Evolutionary conservation across 805 yeast genomes (phyloP), one percentile per base, ranked within the genome.

Genomic region (Metschnikowia anglica): DNA sequence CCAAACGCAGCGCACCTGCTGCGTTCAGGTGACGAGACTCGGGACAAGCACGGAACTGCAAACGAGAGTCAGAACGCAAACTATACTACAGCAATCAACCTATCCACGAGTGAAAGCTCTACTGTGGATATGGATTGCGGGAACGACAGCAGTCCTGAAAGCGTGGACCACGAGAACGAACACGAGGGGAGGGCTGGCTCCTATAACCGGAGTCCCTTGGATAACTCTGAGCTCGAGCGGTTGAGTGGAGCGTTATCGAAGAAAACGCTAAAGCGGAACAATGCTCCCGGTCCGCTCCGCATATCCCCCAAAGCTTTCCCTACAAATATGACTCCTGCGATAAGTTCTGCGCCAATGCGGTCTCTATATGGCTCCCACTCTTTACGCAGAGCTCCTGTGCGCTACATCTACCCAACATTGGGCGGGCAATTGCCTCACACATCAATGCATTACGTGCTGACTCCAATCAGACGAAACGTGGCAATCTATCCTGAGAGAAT

Each of bases 341-440:
- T 49, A 37, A 44, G 33, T 5, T 44, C 49, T 6, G 53, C 53
- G n/a, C 53, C 53, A 13, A 47, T 49, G 43, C 46, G 53, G 15
- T 21, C 49, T 3, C 8, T 38, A n/a, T 46, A 43, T 28, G 42
- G 34, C 11, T 36, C 34, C n/a, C 38, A 42, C 15, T 17, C 41
- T 11, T 8, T 39, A 12, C 29, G 51, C 10, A 43, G 52, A 26
- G 43, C 37, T 13, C 52, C 49, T 6, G 47, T 46, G n/a, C 46
- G 53, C 19, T 44, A 41, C 27, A 33, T 44, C 3, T 47, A 44
- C 34, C 49, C 49, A n/a, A 13, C 40, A 4, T 39, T 41, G 21
- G 45, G 35, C 27, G n/a, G n/a, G n/a, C 37, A 31, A 15, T 26
- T 48, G 31, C 50, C 52, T 7, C 43, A 44, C 24, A 35, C 49